Conservation (phyloP, 495 filamentous ascomycete genomes). For the Thermothielavioides terrestris region DNA sequence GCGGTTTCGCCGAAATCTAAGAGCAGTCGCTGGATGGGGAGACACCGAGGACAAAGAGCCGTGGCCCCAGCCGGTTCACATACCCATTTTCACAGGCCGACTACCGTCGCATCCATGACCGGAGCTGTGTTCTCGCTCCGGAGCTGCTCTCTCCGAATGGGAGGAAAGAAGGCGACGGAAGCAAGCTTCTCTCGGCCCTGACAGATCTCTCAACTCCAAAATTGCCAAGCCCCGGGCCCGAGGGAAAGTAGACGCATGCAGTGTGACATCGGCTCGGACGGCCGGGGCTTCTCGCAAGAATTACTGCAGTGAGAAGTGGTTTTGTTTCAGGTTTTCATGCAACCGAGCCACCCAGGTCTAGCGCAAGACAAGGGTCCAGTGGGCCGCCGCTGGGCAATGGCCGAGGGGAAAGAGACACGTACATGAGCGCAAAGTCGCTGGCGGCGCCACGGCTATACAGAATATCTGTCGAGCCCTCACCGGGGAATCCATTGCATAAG, state of each 20-base stretch:
- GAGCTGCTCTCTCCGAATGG: not conserved
- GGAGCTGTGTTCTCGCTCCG: not conserved
- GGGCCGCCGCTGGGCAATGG: not conserved
- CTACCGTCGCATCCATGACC: not conserved
- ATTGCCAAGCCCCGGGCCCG: slow-evolving; percentile 1
- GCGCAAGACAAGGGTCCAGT: slow-evolving; percentile 7
- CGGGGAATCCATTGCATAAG: not conserved
- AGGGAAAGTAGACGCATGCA: not conserved
- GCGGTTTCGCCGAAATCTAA: no score
- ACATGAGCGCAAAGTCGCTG: no score
- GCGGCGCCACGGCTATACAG: not conserved
- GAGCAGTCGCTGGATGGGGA: not conserved
- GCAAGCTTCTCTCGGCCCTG: not conserved
- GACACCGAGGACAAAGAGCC: not conserved
- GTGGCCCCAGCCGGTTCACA: no score
- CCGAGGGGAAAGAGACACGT: not conserved
- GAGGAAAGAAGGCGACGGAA: not conserved
- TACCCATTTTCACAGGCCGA: no score
- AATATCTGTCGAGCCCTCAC: not conserved
- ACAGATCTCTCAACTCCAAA: not conserved
- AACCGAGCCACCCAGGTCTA: slow-evolving; percentile 7
- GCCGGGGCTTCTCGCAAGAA: slow-evolving; percentile 11
- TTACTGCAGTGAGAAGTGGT: slow-evolving; percentile 5
- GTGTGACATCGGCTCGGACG: slow-evolving; percentile 17
- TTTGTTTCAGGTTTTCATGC: slow-evolving; percentile 17